Evolutionary conservation across 192 early-diverging fungal species (phyloP), one percentile per base, ranked within the genome.

Genomic region (Coemansia sp.): DNA sequence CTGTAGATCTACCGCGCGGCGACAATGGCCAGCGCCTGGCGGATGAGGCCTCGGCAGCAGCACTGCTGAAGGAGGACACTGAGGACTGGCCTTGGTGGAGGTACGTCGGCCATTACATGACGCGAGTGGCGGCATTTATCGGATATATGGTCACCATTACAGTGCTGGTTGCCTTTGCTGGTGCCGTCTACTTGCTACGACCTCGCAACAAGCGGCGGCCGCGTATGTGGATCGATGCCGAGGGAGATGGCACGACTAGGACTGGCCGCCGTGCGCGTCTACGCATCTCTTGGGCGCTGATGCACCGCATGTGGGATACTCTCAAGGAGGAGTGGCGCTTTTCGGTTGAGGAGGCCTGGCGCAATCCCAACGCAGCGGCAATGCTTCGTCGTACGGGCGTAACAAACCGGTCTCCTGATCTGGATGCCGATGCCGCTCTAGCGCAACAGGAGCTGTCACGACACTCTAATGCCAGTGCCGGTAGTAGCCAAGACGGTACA

Each of bases 261-360:
- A 64, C 71, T 12, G 77, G 77, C 8, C 76, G 81, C 12, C 81
- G 81, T 27, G 81, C 76, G 1, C 73, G 77, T n/a, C 66, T 84
- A 74, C 77, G 77, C 7, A 65, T 74, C 44, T 84, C 81, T 44
- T 84, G 81, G 81, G 81, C 76, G 46, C 65, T 84, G 67, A 84
- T 84, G 81, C 71, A 84, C 81, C 70, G 81, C 20, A 79, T 84
- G 81, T 84, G 81, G 81, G 81, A 71, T 11, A 76, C 81, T 27
- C 70, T 84, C 18, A 84, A 84, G 65, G 77, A 79, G 63, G 81
- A 84, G 64, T 84, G 81, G 81, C 70, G 54, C 18, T 49, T 60
- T 29, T 73, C 81, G 2, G 34, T 84, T 11, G 81, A 84, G 36
- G 81, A 84, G 38, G 81, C 73, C n/a, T 84, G 81, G 81, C 80